Evolutionary conservation across 2,329 filamentous ascomycete species (phyloP).

Genomic region (Zymoseptoria passerinii): DNA sequence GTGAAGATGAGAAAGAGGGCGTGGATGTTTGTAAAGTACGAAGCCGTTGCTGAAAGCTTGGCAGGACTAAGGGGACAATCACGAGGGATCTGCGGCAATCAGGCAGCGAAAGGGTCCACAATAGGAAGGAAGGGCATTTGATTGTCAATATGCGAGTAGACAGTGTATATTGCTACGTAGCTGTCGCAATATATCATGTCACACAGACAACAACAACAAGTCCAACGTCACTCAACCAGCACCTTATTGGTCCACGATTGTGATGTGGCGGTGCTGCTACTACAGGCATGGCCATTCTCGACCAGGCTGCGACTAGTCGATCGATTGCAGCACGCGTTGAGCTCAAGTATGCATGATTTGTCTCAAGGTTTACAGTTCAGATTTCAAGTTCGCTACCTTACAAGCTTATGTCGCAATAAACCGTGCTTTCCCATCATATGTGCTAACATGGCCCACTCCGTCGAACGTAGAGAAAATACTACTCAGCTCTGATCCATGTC

Average conservation of each 20-base stretch:
- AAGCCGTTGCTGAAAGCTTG: conserved; percentile 1
- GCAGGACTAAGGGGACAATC: conserved; percentile 2
- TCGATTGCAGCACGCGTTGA: too few species aligned
- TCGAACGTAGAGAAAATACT: neutral
- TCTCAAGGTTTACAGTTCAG: neutral
- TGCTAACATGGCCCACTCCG: neutral
- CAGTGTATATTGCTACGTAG: neutral
- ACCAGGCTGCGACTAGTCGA: neutral
- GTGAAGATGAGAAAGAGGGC: conserved; percentile 62
- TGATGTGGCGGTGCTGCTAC: neutral
- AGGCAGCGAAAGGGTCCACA: neutral
- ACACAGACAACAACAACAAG: neutral
- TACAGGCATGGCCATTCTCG: neutral
- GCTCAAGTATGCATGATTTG: neutral
- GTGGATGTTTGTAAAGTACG: conserved; percentile 41
- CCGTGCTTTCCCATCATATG: neutral
- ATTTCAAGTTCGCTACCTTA: too few species aligned
- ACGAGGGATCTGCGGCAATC: neutral
- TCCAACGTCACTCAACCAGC: neutral
- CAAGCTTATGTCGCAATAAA: neutral
- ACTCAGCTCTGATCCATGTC: neutral
- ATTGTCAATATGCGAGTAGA: neutral
- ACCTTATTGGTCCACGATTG: neutral
- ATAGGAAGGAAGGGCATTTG: neutral
- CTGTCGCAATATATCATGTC: neutral